These are phyloP conservation scores for Lithocarpus polystachyus DNA, from an alignment of 306 rosid genomes.

Conservation along the genomic window DNA sequence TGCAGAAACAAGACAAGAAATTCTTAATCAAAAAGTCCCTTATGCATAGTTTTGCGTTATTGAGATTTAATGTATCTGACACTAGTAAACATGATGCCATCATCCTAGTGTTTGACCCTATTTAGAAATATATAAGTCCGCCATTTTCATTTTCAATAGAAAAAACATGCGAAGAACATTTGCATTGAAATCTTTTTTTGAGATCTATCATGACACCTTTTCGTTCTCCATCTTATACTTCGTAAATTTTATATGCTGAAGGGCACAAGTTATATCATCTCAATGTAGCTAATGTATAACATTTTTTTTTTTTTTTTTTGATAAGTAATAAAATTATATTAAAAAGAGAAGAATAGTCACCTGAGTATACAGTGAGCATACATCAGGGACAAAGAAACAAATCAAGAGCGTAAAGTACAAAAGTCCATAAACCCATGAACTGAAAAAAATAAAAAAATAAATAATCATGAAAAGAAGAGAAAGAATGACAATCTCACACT, in stretches of 20 bases:
- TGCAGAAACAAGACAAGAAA: background rate
- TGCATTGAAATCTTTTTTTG: background rate
- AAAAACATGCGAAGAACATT: background rate
- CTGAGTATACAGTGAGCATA: too few species aligned
- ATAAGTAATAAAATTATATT: too few species aligned
- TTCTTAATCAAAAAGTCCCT: background rate
- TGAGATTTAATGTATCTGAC: background rate
- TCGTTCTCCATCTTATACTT: background rate
- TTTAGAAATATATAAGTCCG: background rate
- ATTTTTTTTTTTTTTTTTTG: too few species aligned
- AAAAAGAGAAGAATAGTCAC: too few species aligned
- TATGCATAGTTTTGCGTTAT: background rate
- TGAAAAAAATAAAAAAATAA: too few species aligned
- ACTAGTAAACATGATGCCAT: background rate
- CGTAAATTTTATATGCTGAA: background rate
- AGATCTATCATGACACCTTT: background rate
- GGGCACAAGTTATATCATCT: background rate
- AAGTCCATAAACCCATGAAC: too few species aligned
- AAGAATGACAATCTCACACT: too few species aligned
- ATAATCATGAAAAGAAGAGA: too few species aligned
- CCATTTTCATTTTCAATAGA: background rate
- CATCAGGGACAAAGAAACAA: too few species aligned
- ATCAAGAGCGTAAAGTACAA: too few species aligned
- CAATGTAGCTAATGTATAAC: background rate
- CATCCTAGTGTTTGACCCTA: background rate